phyloP scores from a whole-genome alignment of 2,329 filamentous ascomycete species.

The Penicillium vulpinum region DNA sequence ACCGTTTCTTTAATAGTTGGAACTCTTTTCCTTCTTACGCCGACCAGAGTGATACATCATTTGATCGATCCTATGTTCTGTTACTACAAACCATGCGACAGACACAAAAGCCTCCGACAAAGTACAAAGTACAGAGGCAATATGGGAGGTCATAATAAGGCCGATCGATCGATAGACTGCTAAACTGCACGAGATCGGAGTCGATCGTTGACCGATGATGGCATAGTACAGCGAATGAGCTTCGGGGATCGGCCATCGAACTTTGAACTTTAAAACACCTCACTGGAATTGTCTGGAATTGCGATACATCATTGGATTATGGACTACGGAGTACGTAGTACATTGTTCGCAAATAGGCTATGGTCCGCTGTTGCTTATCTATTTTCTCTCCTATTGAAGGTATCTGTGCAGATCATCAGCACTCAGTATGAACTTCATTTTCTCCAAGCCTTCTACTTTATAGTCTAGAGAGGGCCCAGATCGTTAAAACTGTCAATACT shows the following conservation, averaged over 20 bases:
- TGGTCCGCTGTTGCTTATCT: neutral
- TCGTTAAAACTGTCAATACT: too few species aligned
- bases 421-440: too few species aligned
- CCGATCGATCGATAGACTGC: constrained; percentile 18
- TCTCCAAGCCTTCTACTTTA: too few species aligned
- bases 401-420: too few species aligned
- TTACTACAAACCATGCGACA: neutral
- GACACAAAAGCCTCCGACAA: constrained; percentile 1
- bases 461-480: too few species aligned
- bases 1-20: constrained; percentile 15
- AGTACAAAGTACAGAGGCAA: constrained; percentile 4
- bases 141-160: constrained; percentile 19
- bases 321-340: too few species aligned
- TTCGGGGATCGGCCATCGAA: constrained; percentile 23
- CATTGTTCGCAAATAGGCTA: constrained; percentile 7
- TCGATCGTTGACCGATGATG: constrained; percentile 14
- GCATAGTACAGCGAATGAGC: constrained; percentile 18
- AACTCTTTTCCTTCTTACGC: neutral
- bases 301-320: constrained; percentile 1
- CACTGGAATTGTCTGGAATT: neutral
- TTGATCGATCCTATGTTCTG: constrained; percentile 13
- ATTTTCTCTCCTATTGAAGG: too few species aligned
- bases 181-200: constrained; percentile 17
- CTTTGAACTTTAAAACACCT: constrained; percentile 6
- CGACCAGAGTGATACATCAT: constrained; percentile 19